These are phyloP conservation scores for Phytophthora foliorum DNA, from an alignment of 352 stramenopile genomes.

Conservation along the genomic window DNA sequence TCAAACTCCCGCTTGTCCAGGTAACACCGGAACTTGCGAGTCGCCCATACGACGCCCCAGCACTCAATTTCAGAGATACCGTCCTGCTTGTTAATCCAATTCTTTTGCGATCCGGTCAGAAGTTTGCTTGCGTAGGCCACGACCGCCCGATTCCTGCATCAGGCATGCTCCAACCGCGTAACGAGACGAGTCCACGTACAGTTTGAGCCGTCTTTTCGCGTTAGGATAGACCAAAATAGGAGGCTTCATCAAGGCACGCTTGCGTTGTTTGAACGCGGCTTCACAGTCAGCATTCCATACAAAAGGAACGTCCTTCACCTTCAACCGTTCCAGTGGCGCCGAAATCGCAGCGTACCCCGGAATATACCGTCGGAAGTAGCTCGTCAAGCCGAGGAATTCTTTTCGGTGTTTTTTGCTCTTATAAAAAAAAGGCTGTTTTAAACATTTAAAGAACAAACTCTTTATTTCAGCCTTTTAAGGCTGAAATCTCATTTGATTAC, in stretches of 20 bases:
- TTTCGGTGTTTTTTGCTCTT: too few species aligned
- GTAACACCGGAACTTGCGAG: slow-evolving; percentile 11
- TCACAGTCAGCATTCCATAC: slow-evolving; percentile 10
- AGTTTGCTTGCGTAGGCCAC: slow-evolving; percentile 14
- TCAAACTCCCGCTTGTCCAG: slow-evolving; percentile 14
- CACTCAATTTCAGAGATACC: slow-evolving; percentile 6
- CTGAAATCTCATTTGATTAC: too few species aligned
- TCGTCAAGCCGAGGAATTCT: slow-evolving; percentile 4
- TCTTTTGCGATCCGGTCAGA: slow-evolving; percentile 8
- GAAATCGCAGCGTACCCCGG: slow-evolving; percentile 9
- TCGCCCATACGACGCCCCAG: slow-evolving; percentile 7
- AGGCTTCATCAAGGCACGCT: background rate
- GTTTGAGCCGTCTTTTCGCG: background rate
- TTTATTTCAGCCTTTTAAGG: too few species aligned
- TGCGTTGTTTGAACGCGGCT: slow-evolving; percentile 1
- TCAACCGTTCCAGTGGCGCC: slow-evolving; percentile 10
- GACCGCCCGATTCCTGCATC: slow-evolving; percentile 5
- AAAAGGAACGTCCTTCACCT: slow-evolving; percentile 11
- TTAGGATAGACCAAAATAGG: slow-evolving; percentile 13
- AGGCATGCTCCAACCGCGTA: slow-evolving; percentile 8
- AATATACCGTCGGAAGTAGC: slow-evolving; percentile 11
- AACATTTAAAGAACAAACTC: too few species aligned
- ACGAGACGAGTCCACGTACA: slow-evolving; percentile 5
- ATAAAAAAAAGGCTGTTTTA: too few species aligned
- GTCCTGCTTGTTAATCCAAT: slow-evolving; percentile 3